Evolutionary conservation across 768 basidiomycete genomes (phyloP).

Genomic region (Rhodotorula graminis): DNA sequence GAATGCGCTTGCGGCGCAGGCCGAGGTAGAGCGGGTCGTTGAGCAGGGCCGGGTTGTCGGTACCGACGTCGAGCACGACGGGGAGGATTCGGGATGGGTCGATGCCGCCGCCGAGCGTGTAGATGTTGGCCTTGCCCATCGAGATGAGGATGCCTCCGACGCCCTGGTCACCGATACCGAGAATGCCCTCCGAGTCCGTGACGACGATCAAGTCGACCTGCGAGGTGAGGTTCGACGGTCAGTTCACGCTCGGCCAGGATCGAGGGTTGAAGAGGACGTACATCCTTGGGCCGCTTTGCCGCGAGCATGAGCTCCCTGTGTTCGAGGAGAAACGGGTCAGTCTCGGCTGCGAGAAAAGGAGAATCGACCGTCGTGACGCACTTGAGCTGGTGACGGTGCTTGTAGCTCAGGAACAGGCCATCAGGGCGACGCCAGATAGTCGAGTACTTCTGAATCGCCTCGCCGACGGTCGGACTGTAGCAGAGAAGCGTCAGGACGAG

Average conservation of each 20-base stretch:
- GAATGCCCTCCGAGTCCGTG: constrained; percentile 77
- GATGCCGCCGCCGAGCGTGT: constrained; percentile 49
- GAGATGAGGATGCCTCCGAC: constrained; percentile 53
- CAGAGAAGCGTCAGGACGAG: constrained; percentile 4
- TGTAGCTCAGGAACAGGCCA: constrained; percentile 62
- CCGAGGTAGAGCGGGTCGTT: constrained; percentile 46
- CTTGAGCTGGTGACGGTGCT: constrained; percentile 60
- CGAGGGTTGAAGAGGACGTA: background rate
- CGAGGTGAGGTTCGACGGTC: background rate
- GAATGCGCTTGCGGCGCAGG: constrained; percentile 64
- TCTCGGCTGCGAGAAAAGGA: background rate
- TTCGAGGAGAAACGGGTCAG: background rate
- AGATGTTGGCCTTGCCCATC: constrained; percentile 40
- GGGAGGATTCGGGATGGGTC: constrained; percentile 44
- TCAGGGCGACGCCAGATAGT: constrained; percentile 73
- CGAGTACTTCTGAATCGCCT: constrained; percentile 61
- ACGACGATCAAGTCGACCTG: constrained; percentile 71
- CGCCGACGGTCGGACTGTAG: constrained; percentile 1
- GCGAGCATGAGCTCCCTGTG: constrained; percentile 18
- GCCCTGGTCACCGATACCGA: constrained; percentile 71
- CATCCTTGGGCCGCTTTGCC: constrained; percentile 32
- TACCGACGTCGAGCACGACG: constrained; percentile 63
- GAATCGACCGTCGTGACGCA: constrained; percentile 42
- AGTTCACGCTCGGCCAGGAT: background rate
- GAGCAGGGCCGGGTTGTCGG: constrained; percentile 62